phyloP scores from a whole-genome alignment of 1,284 basidiomycete species.

The Rhodotorula sp. region DNA sequence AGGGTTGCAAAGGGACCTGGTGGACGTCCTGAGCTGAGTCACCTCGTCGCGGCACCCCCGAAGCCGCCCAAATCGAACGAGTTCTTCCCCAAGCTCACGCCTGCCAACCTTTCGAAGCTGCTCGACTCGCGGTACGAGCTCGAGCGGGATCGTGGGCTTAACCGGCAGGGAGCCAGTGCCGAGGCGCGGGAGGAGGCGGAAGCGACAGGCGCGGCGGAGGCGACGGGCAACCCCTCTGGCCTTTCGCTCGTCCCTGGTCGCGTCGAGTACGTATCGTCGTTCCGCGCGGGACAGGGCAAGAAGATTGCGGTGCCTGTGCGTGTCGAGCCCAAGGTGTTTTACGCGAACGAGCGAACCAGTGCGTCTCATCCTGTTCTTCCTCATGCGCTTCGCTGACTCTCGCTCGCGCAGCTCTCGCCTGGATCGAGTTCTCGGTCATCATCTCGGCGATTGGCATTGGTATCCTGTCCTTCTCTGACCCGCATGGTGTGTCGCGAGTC shows the following conservation, averaged over 20 bases:
- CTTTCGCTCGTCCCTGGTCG: conserved; percentile 29
- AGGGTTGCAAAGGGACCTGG: conserved; percentile 51
- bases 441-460: conserved; percentile 85
- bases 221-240: conserved; percentile 33
- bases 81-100: conserved; percentile 79
- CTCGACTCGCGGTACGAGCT: conserved; percentile 42
- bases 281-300: conserved; percentile 82
- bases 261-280: conserved; percentile 63
- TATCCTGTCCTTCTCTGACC: conserved; percentile 51
- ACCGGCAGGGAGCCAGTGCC: conserved; percentile 2
- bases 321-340: conserved; percentile 96
- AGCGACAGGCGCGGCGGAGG: conserved; percentile 10
- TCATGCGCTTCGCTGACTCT: not conserved
- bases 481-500: conserved; percentile 41
- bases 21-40: conserved; percentile 2
- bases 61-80: conserved; percentile 53
- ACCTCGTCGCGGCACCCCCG: conserved; percentile 43
- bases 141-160: conserved; percentile 27
- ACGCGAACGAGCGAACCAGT: conserved; percentile 82
- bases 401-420: conserved; percentile 50
- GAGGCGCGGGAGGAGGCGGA: conserved; percentile 8
- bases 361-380: conserved; percentile 16
- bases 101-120: conserved; percentile 48
- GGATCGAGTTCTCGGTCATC: conserved; percentile 88
- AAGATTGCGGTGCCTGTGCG: conserved; percentile 87